Evolutionary conservation across 495 filamentous ascomycete species (phyloP).

Genomic region (Sordaria brevicollis): DNA sequence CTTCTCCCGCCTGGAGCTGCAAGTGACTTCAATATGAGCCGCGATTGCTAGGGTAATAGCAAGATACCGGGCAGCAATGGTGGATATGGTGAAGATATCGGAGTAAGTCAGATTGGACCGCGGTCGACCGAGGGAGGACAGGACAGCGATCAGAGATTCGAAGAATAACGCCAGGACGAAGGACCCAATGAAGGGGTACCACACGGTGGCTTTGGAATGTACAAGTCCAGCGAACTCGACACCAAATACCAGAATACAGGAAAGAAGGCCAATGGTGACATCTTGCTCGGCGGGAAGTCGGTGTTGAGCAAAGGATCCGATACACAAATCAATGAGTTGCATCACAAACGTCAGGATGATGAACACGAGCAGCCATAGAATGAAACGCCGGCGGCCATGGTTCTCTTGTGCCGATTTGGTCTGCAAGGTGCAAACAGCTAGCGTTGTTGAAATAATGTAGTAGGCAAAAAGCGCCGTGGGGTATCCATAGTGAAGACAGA

Average conservation of each 20-base stretch:
- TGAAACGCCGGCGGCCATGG: constrained; percentile 33
- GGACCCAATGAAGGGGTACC: constrained; percentile 51
- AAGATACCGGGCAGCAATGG: constrained; percentile 23
- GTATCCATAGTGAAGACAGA: constrained; percentile 42
- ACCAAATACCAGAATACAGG: constrained; percentile 45
- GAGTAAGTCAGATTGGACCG: constrained; percentile 6
- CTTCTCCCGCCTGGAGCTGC: constrained; percentile 18
- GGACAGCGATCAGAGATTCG: constrained; percentile 33
- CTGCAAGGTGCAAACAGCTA: constrained; percentile 47
- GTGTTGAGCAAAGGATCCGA: constrained; percentile 26
- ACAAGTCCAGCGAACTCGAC: constrained; percentile 41
- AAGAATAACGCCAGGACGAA: constrained; percentile 42
- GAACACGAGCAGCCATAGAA: constrained; percentile 37
- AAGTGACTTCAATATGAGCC: constrained; percentile 21
- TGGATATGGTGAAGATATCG: constrained; percentile 24
- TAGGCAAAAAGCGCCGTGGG: constrained; percentile 45
- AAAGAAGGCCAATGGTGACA: constrained; percentile 41
- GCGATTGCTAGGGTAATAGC: constrained; percentile 18
- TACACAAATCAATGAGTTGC: constrained; percentile 32
- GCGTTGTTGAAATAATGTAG: constrained; percentile 39
- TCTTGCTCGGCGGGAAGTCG: constrained; percentile 34
- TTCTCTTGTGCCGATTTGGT: constrained; percentile 25
- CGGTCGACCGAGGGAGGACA: constrained; percentile 20
- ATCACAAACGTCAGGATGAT: constrained; percentile 41
- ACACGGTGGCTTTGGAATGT: constrained; percentile 39